Base-by-base conservation (phyloP, 2,329 filamentous ascomycete species). In the Venturia aucupariae region DNA sequence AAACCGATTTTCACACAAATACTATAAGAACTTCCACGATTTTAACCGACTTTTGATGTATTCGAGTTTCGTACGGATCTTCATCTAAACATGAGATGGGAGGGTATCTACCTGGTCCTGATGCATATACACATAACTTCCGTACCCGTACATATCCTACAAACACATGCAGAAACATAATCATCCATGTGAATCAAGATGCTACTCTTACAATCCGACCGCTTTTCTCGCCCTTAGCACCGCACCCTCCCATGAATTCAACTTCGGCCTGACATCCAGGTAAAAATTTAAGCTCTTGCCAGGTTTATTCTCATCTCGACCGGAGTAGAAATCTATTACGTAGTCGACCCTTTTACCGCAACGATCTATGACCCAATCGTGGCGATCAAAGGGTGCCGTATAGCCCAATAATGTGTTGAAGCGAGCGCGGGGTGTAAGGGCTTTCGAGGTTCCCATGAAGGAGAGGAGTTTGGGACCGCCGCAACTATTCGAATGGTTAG, bases 281-380 rank as follows among this genome's bases (percentile, higher is more conserved):
- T 84, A 87, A 69, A 88, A 88, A 68, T 81, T 87, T 68, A 87
- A 71, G 55, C 79, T 81, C 65, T 77, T 77, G 64, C 73, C 76
- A 35, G 65, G 68, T 71, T 67, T 74, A 65, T 72, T 76, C 64
- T 76, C 74, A 38, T 80, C 74, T 69, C 81, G 85, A 0, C 94
- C 94, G 5, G 91, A 86, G 73, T 99, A 99, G 71, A 99, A 99
- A 76, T 99, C 94, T 75, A 99, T 99, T 46, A 99, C 89, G 74
- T 99, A 99, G 71, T 97, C 94, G 60, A 99, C 79, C 71, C 85
- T 85, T 24, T 81, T 88, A 38, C 90, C 93, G 73, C 94, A 97
- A 62, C 94, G 83, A 76, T 99, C 92, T 42, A 99, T 88, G 30
- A 97, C 86, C 94, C 94, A 99, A 75, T 99, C 94, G 75, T 99